phyloP scores from a whole-genome alignment of 2,329 filamentous ascomycete species.

The Neopestalotiopsis sp. region DNA sequence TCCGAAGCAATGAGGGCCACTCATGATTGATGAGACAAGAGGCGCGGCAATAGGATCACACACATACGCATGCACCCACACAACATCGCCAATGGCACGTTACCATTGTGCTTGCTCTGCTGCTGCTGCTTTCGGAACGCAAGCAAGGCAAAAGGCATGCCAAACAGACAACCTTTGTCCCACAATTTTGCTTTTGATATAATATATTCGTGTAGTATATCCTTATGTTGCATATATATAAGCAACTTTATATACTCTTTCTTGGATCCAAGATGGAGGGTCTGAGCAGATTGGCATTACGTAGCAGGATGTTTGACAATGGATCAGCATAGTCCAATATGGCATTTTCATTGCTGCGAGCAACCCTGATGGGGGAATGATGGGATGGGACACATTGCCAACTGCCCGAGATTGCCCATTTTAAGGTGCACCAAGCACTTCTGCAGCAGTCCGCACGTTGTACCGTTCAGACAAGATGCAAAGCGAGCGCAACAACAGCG shows the following conservation, averaged over 20 bases:
- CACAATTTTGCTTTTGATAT: neutral
- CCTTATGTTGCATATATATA: neutral
- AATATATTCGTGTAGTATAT: neutral
- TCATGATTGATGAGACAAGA: neutral
- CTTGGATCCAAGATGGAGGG: neutral
- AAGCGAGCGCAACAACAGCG: neutral
- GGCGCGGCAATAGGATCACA: neutral
- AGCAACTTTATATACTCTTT: neutral
- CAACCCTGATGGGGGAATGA: neutral
- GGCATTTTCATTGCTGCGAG: neutral
- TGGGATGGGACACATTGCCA: conserved; percentile 1
- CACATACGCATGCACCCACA: neutral
- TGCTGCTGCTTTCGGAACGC: neutral
- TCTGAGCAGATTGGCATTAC: neutral
- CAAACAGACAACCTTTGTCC: neutral
- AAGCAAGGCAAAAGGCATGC: neutral
- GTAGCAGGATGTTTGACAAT: neutral
- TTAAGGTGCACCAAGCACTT: neutral
- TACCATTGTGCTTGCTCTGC: neutral
- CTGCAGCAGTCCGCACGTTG: neutral
- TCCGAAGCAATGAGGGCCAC: neutral
- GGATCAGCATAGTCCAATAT: neutral
- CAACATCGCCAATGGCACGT: neutral
- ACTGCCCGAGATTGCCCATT: conserved; percentile 8
- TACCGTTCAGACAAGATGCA: neutral